Evolutionary conservation across 2,329 filamentous ascomycete genomes (phyloP).

Genomic region (Seiridium unicorne): DNA sequence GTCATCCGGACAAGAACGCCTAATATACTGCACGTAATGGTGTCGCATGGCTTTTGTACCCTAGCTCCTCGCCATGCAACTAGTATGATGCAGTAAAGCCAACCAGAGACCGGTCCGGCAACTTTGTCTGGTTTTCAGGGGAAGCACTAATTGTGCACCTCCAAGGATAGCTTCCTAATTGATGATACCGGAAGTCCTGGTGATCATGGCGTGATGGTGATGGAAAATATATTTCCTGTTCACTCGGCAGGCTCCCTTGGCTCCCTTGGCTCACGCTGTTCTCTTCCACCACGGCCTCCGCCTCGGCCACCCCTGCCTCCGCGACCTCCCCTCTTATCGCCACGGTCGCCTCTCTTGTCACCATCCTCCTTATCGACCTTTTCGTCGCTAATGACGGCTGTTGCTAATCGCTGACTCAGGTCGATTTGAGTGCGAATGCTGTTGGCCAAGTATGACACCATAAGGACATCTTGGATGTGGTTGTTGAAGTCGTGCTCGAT

Average conservation of each 20-base stretch:
- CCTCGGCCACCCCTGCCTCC: constrained; percentile 41
- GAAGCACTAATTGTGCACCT: neutral
- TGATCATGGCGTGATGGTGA: neutral
- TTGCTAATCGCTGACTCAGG: constrained; percentile 90
- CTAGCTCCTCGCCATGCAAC: constrained; percentile 11
- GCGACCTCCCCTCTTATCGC: constrained; percentile 33
- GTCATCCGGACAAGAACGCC: constrained; percentile 7
- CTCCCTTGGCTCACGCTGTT: constrained; percentile 46
- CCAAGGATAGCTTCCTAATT: neutral
- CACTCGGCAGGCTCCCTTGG: constrained; percentile 44
- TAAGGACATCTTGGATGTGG: constrained; percentile 97
- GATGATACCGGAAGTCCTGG: neutral
- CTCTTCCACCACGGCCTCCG: constrained; percentile 49
- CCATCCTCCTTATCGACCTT: constrained; percentile 41
- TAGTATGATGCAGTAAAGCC: neutral
- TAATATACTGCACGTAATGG: constrained; percentile 6
- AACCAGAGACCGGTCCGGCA: neutral
- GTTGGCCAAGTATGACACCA: constrained; percentile 97
- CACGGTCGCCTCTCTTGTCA: constrained; percentile 44
- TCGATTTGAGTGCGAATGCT: constrained; percentile 99
- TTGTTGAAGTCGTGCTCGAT: constrained; percentile 99
- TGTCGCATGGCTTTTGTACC: constrained; percentile 6
- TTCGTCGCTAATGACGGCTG: constrained; percentile 60
- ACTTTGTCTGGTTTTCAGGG: neutral
- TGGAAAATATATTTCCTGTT: neutral